A percentile compares a stretch with the other conserved stretches of the same genome.
Evolutionary conservation across 495 filamentous ascomycete genomes (phyloP).

Genomic region (Tetracladium marchalianum): DNA sequence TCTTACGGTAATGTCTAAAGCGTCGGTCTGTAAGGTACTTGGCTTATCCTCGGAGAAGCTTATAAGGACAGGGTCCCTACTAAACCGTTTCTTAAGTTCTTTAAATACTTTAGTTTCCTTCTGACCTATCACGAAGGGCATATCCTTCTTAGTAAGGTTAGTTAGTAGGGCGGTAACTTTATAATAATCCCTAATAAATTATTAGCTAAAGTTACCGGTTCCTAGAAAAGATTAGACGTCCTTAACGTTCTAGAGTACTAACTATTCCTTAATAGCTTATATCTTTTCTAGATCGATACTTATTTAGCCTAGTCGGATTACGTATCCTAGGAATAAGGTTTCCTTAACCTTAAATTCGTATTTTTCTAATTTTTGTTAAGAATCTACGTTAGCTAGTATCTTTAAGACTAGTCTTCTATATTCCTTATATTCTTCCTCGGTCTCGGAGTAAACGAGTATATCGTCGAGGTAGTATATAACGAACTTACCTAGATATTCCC

Average conservation of each 20-base stretch:
- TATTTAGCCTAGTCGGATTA: constrained; percentile 2
- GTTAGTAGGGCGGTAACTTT: constrained; percentile 13
- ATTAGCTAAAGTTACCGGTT: constrained; percentile 10
- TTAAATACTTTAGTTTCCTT: constrained; percentile 1
- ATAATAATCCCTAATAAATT: constrained; percentile 15
- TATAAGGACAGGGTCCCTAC: constrained; percentile 1
- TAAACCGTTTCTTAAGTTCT: neutral
- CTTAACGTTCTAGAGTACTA: constrained; percentile 2
- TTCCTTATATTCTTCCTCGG: neutral
- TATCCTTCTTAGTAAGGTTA: constrained; percentile 8
- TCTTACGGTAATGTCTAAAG: constrained; percentile 3
- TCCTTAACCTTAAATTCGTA: constrained; percentile 6
- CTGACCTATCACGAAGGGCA: constrained; percentile 3
- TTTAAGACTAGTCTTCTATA: neutral
- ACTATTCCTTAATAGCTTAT: constrained; percentile 11
- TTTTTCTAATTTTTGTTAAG: constrained; percentile 9
- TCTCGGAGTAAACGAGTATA: neutral
- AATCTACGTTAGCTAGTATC: constrained; percentile 7
- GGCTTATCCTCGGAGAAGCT: neutral
- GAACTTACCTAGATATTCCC: too few species aligned
- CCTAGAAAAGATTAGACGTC: constrained; percentile 14
- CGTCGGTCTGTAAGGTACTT: constrained; percentile 8
- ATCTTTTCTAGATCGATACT: constrained; percentile 12
- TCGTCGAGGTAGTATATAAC: too few species aligned
- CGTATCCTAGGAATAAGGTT: constrained; percentile 15